Conservation (phyloP, 176 grass and related monocot genomes). For the Carex littledalei region DNA sequence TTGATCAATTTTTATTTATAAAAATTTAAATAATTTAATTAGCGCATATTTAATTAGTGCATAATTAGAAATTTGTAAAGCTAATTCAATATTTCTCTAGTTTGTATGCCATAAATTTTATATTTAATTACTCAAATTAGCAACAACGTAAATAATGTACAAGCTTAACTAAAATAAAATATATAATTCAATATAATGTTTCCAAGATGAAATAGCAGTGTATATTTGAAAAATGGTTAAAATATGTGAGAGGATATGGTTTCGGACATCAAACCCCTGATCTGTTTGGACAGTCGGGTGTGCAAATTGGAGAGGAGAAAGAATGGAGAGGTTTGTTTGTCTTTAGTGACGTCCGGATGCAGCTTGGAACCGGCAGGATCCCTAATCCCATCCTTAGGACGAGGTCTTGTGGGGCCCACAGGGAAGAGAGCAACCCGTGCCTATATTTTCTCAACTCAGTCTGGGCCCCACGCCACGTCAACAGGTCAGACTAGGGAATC, state of each 20-base stretch:
- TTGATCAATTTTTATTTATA: no score
- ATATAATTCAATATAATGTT: not conserved
- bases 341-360: conserved; percentile 20
- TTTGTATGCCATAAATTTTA: not conserved
- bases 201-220: not conserved
- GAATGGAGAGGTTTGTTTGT: not conserved
- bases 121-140: not conserved
- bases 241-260: no score
- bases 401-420: not conserved
- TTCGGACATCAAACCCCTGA: not conserved
- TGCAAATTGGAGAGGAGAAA: conserved; percentile 5
- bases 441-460: not conserved
- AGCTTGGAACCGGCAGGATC: conserved; percentile 21
- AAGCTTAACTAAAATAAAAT: not conserved
- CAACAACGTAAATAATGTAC: not conserved
- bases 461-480: conserved; percentile 8
- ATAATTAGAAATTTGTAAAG: not conserved
- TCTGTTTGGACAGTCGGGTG: not conserved
- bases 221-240: not conserved
- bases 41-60: no score
- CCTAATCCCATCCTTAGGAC: not conserved
- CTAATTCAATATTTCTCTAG: not conserved
- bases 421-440: not conserved
- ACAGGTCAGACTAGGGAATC: conserved; percentile 20
- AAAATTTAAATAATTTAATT: no score